A percentile compares a stretch with the other conserved stretches of the same genome.
Conservation (phyloP, 345 rosid genomes). For the Hibiscus trionum region DNA sequence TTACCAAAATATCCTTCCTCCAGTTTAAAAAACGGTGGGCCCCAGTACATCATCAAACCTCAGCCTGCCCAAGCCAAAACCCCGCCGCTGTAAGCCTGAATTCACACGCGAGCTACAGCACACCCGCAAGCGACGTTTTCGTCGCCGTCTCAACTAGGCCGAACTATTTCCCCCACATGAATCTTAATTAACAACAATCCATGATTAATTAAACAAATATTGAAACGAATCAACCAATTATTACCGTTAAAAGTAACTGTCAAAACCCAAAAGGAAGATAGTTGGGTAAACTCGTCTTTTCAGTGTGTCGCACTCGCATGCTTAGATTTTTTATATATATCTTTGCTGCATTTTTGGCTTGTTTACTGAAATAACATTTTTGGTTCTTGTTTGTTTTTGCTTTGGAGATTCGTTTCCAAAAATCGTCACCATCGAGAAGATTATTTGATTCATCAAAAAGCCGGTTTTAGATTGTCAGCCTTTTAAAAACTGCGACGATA, state of each 20-base stretch:
- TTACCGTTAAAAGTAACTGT: conserved; percentile 2
- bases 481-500: neutral
- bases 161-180: neutral
- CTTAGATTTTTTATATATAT: neutral
- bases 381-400: conserved; percentile 6
- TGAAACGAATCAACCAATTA: neutral
- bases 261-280: neutral
- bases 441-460: conserved; percentile 14
- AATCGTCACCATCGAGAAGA: conserved; percentile 18
- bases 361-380: neutral
- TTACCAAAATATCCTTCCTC: too few species aligned
- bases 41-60: neutral
- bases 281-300: conserved; percentile 9
- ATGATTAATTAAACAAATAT: neutral
- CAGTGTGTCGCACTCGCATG: neutral
- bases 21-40: too few species aligned
- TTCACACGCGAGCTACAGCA: neutral
- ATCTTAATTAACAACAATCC: neutral
- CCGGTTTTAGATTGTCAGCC: neutral
- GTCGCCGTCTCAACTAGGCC: neutral
- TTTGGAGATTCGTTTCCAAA: conserved; percentile 25
- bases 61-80: neutral
- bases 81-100: neutral
- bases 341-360: neutral
- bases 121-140: neutral